These are phyloP conservation scores for Isabelozyma gotoi DNA, from an alignment of 805 yeast species.

Conservation along the genomic window DNA sequence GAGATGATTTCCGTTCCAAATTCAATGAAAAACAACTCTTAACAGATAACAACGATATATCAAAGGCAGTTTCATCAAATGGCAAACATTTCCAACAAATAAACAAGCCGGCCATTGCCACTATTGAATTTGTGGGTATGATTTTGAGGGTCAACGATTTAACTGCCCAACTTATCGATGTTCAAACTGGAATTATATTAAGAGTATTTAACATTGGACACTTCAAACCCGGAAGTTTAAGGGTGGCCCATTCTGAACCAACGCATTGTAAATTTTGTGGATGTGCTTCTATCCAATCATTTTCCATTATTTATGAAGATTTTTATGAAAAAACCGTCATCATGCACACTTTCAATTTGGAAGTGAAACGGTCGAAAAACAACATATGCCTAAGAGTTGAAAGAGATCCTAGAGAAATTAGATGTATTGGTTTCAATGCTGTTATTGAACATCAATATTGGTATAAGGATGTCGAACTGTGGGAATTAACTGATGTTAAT, in stretches of 20 bases:
- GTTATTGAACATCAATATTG: constrained; percentile 70
- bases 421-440: constrained; percentile 83
- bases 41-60: neutral
- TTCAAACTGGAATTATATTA: constrained; percentile 72
- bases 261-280: constrained; percentile 92
- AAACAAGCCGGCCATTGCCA: constrained; percentile 42
- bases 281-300: constrained; percentile 72
- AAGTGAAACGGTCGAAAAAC: constrained; percentile 66
- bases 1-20: constrained; percentile 12
- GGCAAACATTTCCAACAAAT: constrained; percentile 6
- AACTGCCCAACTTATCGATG: constrained; percentile 69
- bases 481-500: constrained; percentile 80
- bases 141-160: constrained; percentile 56
- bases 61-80: neutral
- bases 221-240: constrained; percentile 58
- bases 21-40: neutral
- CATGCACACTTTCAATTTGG: constrained; percentile 71
- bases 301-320: constrained; percentile 72
- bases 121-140: constrained; percentile 75
- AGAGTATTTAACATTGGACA: constrained; percentile 61
- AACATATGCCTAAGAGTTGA: constrained; percentile 85
- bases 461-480: constrained; percentile 64
- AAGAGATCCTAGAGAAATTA: constrained; percentile 87
- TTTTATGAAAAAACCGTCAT: constrained; percentile 54
- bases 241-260: constrained; percentile 80